Percentiles rank a stretch among this genome's conserved stretches.
Evolutionary conservation across 208 protist genomes (phyloP).

Genomic region (Herpetomonas samuelpessoai): DNA sequence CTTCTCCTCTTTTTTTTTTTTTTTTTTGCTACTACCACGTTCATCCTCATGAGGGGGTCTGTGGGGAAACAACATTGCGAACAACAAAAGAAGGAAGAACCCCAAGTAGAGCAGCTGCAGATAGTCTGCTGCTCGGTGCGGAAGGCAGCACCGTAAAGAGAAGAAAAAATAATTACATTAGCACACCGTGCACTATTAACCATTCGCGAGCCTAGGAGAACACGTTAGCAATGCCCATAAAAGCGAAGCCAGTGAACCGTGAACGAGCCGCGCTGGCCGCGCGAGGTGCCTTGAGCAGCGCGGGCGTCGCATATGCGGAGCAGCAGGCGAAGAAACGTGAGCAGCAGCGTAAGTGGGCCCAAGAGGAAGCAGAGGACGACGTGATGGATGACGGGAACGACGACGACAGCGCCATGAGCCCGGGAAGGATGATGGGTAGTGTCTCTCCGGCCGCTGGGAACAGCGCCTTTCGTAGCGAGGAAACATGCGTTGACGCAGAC

Average conservation of each 20-base stretch:
- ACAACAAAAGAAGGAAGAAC: too few relatives aligned
- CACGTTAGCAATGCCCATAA: constrained; percentile 57
- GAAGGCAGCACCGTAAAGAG: constrained; percentile 5
- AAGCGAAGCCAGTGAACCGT: constrained; percentile 68
- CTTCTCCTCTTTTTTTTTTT: constrained; percentile 11
- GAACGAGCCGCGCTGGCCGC: constrained; percentile 44
- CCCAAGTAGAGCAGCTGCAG: too few relatives aligned
- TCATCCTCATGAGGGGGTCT: constrained; percentile 13
- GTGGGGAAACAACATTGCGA: too few relatives aligned
- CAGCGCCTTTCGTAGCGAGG: too few relatives aligned
- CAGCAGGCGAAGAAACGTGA: not conserved
- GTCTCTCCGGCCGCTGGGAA: too few relatives aligned
- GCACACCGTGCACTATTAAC: too few relatives aligned
- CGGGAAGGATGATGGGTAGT: too few relatives aligned
- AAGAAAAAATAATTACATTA: constrained; percentile 10
- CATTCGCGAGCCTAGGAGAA: too few relatives aligned
- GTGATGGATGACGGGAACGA: not conserved
- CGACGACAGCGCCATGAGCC: not conserved
- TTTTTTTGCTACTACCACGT: not conserved
- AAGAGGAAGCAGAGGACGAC: constrained; percentile 16
- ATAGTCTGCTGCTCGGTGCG: too few relatives aligned
- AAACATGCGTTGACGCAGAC: constrained; percentile 10
- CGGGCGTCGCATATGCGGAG: not conserved
- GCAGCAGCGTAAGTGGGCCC: constrained; percentile 40
- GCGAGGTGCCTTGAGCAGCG: constrained; percentile 34